Evolutionary conservation across 176 grass and related monocot genomes (phyloP).

Genomic region (Oropetium thomaeum): DNA sequence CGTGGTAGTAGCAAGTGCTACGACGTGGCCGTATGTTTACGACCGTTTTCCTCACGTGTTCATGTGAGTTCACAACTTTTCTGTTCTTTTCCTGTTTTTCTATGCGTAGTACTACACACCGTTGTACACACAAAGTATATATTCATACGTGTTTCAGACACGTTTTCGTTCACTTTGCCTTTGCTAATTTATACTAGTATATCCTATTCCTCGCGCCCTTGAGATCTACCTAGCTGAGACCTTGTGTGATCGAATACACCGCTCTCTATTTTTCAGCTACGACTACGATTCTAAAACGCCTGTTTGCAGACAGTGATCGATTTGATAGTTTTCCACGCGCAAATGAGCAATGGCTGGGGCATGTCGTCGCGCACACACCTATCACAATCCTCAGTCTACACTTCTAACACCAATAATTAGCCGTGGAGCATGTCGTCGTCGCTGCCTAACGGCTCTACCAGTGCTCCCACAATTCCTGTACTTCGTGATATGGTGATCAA

Average conservation of each 20-base stretch:
- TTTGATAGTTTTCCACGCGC: neutral
- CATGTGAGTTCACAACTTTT: neutral
- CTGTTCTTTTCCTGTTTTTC: too few relatives aligned
- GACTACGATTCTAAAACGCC: neutral
- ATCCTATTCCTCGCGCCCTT: neutral
- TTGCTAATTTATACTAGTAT: too few relatives aligned
- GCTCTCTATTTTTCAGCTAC: neutral
- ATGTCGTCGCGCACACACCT: neutral
- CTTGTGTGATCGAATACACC: neutral
- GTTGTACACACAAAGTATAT: neutral
- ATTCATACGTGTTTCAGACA: neutral
- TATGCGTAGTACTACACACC: too few relatives aligned
- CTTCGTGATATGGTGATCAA: neutral
- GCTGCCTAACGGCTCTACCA: neutral
- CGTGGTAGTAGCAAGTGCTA: too few relatives aligned
- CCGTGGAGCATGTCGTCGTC: neutral
- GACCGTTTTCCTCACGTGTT: neutral
- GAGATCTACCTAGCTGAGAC: too few relatives aligned
- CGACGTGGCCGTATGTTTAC: neutral
- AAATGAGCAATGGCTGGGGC: neutral
- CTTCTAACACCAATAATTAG: constrained; percentile 14
- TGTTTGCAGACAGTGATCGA: neutral
- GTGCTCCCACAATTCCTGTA: too few relatives aligned
- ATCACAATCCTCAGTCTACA: neutral
- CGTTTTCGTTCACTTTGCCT: neutral